Evolutionary conservation across 768 basidiomycete genomes (phyloP).

Genomic region (Tulasnella sp.): DNA sequence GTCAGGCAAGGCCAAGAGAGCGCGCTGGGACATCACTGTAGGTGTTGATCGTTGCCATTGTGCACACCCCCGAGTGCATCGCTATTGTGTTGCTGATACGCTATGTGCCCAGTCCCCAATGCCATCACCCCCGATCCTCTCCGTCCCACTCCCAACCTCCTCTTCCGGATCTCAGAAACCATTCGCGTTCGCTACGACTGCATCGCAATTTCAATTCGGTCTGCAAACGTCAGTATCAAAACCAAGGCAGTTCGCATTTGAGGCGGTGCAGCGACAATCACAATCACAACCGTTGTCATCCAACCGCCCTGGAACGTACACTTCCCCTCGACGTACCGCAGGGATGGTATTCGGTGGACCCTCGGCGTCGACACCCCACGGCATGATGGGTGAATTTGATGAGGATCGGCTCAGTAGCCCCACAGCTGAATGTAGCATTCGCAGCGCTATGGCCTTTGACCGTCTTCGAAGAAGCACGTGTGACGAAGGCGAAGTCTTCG

Average conservation of each 20-base stretch:
- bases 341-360: no score
- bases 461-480: constrained; percentile 8
- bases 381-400: constrained; percentile 4
- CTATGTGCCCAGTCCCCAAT: constrained; percentile 14
- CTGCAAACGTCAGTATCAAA: background rate
- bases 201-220: constrained; percentile 7
- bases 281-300: background rate
- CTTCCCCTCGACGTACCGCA: background rate
- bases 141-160: background rate
- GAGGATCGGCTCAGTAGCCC: constrained; percentile 1
- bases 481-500: constrained; percentile 13
- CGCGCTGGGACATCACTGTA: constrained; percentile 13
- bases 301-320: background rate
- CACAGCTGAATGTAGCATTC: background rate
- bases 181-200: constrained; percentile 1
- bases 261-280: background rate
- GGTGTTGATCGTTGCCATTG: background rate
- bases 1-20: constrained; percentile 5
- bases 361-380: no score
- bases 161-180: background rate
- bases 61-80: background rate
- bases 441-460: background rate
- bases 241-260: no score
- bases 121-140: constrained; percentile 14
- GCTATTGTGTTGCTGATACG: no score